Base-by-base conservation (phyloP, 768 basidiomycete species). In the Leccinum truebloodii region DNA sequence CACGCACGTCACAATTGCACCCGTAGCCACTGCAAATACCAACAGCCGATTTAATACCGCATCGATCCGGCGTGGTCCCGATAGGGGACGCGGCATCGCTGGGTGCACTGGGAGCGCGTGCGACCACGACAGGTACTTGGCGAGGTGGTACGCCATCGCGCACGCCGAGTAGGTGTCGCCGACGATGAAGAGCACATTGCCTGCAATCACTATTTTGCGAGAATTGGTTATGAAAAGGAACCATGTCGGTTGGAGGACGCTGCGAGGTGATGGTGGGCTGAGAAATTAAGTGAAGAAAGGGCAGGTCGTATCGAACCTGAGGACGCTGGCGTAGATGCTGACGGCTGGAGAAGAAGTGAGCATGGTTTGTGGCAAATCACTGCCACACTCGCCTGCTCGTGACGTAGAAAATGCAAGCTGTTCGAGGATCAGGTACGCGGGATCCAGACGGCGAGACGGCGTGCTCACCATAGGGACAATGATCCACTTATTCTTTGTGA, bases 1-100 rank as follows among this genome's bases (percentile, higher is more conserved):
- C 48, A 50, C 68, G 60, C 32, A 72, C 71, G 59, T 65, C 3
- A 66, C 71, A 22, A 72, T 18, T 0, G 64, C 65, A 46, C 71
- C 71, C 0, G 71, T 72, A 16, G 72, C 68, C 14, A 72, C 68
- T 1, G 59, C 61, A 44, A 73, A 72, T 0, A 66, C 18, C 12
- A 73, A 55, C 4, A 72, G 62, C 7, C 68, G 59, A 37, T 71
- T 65, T 60, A 72, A 57, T 6, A 72, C 55, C 1, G 37, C 2
- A 14, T 72, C 56, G 2, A 71, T 66, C 3, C 70, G 72, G 16
- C 61, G 62, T 2, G 55, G 59, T 7, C 12, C 30, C 0, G 3
- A 3, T 2, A 3, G 59, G 16, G n/a, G n/a, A 44, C 41, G 24
- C 13, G 48, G 48, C 14, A 8, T 14, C 7, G 13, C 48, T 1